phyloP scores from a whole-genome alignment of 345 rosid genomes.

The Bruguiera sexangula region DNA sequence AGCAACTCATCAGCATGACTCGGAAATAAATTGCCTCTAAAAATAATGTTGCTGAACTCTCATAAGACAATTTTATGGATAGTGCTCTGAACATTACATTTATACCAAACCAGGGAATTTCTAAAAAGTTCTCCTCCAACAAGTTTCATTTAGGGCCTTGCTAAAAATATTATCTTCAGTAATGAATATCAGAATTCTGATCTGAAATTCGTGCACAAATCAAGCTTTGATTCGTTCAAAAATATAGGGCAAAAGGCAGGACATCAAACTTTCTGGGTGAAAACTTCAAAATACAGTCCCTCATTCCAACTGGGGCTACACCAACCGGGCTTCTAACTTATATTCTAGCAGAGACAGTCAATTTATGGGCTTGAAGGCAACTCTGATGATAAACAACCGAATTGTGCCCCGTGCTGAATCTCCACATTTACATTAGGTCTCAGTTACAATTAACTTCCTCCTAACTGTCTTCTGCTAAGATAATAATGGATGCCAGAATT shows the following conservation, averaged over 20 bases:
- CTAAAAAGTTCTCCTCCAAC: neutral
- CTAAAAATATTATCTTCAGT: neutral
- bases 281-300: neutral
- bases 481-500: constrained; percentile 7
- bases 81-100: constrained; percentile 2
- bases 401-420: neutral
- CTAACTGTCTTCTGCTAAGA: neutral
- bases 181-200: neutral
- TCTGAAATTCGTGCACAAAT: neutral
- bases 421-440: neutral
- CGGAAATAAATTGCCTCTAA: constrained; percentile 22
- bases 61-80: constrained; percentile 3
- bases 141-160: neutral
- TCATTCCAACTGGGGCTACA: neutral
- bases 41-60: constrained; percentile 11
- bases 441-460: neutral
- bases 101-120: neutral
- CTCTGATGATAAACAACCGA: neutral
- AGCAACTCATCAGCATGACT: constrained; percentile 12
- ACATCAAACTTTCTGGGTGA: too few relatives aligned
- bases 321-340: neutral
- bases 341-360: too few relatives aligned
- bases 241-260: too few relatives aligned
- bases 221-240: neutral
- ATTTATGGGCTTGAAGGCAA: neutral